Conservation (phyloP, 2,329 filamentous ascomycete species). For the Claviceps sp. region DNA sequence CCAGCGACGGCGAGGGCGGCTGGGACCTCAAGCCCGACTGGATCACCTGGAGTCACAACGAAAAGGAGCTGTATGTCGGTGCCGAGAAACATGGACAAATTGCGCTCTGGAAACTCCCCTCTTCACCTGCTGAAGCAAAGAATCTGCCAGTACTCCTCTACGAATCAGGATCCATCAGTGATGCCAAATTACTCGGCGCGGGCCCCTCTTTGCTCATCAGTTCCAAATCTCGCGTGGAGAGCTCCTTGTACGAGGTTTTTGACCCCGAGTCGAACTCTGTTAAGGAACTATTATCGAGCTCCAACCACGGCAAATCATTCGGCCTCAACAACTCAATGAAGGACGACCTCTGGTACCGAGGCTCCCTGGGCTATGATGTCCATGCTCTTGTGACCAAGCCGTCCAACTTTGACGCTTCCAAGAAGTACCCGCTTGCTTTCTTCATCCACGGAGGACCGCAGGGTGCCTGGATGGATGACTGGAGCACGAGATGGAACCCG, state of each 20-base stretch:
- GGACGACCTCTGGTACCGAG: conserved; percentile 56
- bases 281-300: conserved; percentile 46
- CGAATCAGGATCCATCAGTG: conserved; percentile 38
- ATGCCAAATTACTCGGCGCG: conserved; percentile 38
- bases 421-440: conserved; percentile 68
- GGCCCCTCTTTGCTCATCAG: conserved; percentile 45
- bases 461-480: conserved; percentile 59
- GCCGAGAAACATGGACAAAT: conserved; percentile 56
- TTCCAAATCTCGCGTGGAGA: conserved; percentile 58
- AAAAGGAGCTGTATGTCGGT: conserved; percentile 54
- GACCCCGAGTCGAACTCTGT: conserved; percentile 27
- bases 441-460: conserved; percentile 78
- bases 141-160: conserved; percentile 36
- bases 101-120: conserved; percentile 48
- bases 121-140: conserved; percentile 34
- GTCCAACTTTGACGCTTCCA: conserved; percentile 50
- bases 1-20: conserved; percentile 46
- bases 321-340: conserved; percentile 51
- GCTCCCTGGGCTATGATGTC: conserved; percentile 49
- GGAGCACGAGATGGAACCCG: conserved; percentile 77
- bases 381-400: conserved; percentile 57
- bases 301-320: conserved; percentile 51
- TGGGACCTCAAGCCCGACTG: conserved; percentile 47
- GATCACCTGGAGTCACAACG: conserved; percentile 44
- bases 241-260: conserved; percentile 52